Base-by-base conservation (phyloP, 73 alveolate genomes). In the Stentor coeruleus region DNA sequence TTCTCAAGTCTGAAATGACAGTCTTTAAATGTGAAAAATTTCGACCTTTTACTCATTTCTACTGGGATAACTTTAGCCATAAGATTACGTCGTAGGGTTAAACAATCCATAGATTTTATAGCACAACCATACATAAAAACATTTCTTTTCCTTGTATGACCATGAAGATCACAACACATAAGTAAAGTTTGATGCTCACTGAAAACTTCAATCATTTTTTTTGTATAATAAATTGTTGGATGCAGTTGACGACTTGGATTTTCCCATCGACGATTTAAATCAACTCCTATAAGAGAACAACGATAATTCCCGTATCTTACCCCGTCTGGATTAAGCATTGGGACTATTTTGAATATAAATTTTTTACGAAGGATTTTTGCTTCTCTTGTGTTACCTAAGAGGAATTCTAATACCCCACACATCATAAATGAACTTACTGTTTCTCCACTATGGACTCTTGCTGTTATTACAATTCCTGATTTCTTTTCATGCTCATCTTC, bases 401-500 rank as follows among this genome's bases (percentile, higher is more conserved):
- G 86, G 80, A 93, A 95, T 41, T 95, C 93, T 2, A 97, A 85
- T 74, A 93, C 83, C 35, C 99, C 99, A 86, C 95, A 91, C 91
- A 95, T 93, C 82, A 97, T 97, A 94, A 94, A 97, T 37, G 98
- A 93, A 26, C 98, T 85, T 77, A 89, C 93, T 1, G 97, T 93
- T 89, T 97, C 99, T 31, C 99, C 99, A 28, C 99, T 97, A 82
- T 97, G 99, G 0, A 96, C 98, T 91, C 99, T 90, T 0, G 98
- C 93, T 6, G 98, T 87, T 42, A 93, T 38, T 42, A 93, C 86
- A 14, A 87, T 84, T 26, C 88, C 90, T 72, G 83, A 84, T 76
- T 87, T 88, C 39, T 87, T 83, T 30, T 85, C 88, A 84, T 75
- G 35, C 33, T 75, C 20, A 2, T 2, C 39, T 0, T 35, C 35